phyloP scores from a whole-genome alignment of 2,329 filamentous ascomycete species.

The Trichoderma pleuroti region DNA sequence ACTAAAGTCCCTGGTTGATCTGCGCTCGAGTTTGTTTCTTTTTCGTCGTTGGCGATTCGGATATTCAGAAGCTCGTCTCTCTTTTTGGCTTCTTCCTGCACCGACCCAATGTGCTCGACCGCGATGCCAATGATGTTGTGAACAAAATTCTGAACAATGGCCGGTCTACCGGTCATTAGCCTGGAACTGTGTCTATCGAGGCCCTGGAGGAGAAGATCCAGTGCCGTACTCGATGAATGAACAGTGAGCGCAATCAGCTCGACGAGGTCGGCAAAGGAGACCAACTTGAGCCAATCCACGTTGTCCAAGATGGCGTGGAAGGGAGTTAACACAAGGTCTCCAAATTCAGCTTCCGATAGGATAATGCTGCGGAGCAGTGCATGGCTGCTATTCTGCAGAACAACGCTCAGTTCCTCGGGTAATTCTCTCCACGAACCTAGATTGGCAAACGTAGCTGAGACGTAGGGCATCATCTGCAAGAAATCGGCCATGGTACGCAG shows the following conservation, averaged over 20 bases:
- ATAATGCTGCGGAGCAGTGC: conserved; percentile 7
- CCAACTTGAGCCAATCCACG: neutral
- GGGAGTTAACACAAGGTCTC: conserved; percentile 13
- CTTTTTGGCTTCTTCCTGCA: neutral
- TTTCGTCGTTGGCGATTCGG: neutral
- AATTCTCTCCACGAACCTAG: neutral
- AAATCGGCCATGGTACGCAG: conserved; percentile 1
- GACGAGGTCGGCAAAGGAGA: neutral
- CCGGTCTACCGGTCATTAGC: conserved; percentile 28
- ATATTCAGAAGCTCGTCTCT: conserved; percentile 12
- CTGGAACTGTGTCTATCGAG: conserved; percentile 32
- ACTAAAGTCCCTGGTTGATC: neutral
- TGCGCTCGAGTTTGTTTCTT: neutral
- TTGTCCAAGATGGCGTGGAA: conserved; percentile 17
- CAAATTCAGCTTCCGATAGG: conserved; percentile 16
- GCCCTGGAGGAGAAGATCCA: conserved; percentile 22
- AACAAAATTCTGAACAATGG: conserved; percentile 30
- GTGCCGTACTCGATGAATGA: conserved; percentile 14
- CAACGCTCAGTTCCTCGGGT: neutral
- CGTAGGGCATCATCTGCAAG: neutral
- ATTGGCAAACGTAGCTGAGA: conserved; percentile 1
- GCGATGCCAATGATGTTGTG: conserved; percentile 36
- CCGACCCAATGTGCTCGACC: conserved; percentile 39
- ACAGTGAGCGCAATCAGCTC: conserved; percentile 21
- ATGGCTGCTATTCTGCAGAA: conserved; percentile 13